phyloP scores from a whole-genome alignment of 2,329 filamentous ascomycete species.

The Arthroderma sp. region DNA sequence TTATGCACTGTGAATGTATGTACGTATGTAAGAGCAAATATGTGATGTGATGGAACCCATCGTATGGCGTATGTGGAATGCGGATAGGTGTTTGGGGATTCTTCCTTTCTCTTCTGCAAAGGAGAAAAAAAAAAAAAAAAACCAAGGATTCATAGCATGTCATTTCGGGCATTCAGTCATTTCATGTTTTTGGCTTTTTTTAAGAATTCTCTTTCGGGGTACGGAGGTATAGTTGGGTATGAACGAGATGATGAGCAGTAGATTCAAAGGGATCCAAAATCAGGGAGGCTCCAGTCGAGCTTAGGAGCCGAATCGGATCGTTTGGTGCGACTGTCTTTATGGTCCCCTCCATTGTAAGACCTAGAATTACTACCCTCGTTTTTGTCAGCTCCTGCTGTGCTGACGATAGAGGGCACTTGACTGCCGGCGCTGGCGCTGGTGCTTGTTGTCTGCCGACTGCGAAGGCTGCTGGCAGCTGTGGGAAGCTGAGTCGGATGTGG shows the following conservation, averaged over 20 bases:
- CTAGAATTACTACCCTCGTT: neutral
- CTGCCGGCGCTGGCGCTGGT: neutral
- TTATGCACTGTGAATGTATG: too few relatives aligned
- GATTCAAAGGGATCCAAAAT: neutral
- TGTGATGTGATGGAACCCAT: too few relatives aligned
- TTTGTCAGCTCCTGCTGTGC: neutral
- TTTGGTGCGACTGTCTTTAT: neutral
- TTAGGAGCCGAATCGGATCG: neutral
- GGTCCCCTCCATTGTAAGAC: neutral
- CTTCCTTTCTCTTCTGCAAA: too few relatives aligned
- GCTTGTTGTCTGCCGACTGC: slow-evolving; percentile 1
- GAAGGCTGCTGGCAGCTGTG: slow-evolving; percentile 1
- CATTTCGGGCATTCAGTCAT: neutral
- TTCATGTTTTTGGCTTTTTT: neutral
- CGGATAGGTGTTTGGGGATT: too few relatives aligned
- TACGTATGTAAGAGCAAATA: too few relatives aligned
- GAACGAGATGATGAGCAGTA: neutral
- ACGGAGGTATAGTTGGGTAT: neutral
- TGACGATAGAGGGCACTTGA: neutral
- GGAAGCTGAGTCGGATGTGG: too few relatives aligned
- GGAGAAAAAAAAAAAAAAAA: neutral
- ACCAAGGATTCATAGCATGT: neutral
- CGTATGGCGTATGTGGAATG: too few relatives aligned
- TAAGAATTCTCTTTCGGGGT: too few relatives aligned
- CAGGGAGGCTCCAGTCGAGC: slow-evolving; percentile 1